Percentiles rank a stretch among this genome's conserved stretches.
These are phyloP conservation scores for Ascochyta fabae DNA, from an alignment of 2,329 filamentous ascomycete genomes.

Conservation along the genomic window DNA sequence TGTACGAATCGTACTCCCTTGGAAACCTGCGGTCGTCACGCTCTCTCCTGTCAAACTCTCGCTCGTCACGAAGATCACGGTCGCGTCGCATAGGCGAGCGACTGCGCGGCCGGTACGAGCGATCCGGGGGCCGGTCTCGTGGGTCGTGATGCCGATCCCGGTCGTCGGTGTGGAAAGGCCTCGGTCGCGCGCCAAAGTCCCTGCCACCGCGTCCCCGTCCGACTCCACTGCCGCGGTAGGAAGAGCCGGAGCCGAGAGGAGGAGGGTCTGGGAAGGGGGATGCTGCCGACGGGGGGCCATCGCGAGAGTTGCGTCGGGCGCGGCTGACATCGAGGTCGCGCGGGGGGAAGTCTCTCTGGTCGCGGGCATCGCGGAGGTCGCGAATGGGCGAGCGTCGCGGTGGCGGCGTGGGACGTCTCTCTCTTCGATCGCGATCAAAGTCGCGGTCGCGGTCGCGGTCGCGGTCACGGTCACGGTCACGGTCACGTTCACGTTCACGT, in stretches of 20 bases:
- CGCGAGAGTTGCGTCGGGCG: slow-evolving; percentile 71
- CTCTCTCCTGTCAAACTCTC: slow-evolving; percentile 49
- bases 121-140: slow-evolving; percentile 41
- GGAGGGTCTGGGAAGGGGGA: slow-evolving; percentile 72
- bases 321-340: slow-evolving; percentile 71
- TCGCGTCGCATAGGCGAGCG: slow-evolving; percentile 65
- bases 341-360: slow-evolving; percentile 67
- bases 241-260: slow-evolving; percentile 62
- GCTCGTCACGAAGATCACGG: slow-evolving; percentile 51
- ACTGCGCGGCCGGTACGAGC: slow-evolving; percentile 66
- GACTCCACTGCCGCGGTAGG: slow-evolving; percentile 62
- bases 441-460: slow-evolving; percentile 60
- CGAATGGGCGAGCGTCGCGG: slow-evolving; percentile 67
- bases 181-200: slow-evolving; percentile 50
- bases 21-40: slow-evolving; percentile 53
- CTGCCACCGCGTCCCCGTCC: slow-evolving; percentile 57
- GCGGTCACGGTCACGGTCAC: slow-evolving; percentile 40
- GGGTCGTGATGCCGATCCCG: slow-evolving; percentile 58
- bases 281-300: slow-evolving; percentile 74
- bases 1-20: slow-evolving; percentile 55
- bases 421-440: slow-evolving; percentile 63
- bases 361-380: slow-evolving; percentile 62
- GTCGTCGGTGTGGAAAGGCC: slow-evolving; percentile 55
- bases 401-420: slow-evolving; percentile 67
- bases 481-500: slow-evolving; percentile 59